A percentile compares a stretch with the other conserved stretches of the same genome.
Conservation (phyloP, 139 green algal genomes). For the Ostreobium quekettii region DNA sequence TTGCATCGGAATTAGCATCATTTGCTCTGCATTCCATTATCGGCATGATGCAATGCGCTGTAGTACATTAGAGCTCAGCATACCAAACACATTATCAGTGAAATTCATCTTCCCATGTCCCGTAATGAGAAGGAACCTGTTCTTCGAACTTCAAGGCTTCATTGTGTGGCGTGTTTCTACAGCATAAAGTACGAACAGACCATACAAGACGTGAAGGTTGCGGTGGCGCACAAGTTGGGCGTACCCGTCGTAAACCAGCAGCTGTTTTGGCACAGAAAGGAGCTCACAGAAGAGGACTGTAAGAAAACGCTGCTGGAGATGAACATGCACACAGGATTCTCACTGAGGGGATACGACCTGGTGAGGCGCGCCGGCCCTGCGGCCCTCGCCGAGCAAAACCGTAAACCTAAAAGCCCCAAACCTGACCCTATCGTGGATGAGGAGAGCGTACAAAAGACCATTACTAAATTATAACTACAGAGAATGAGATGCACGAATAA, state of each 20-base stretch:
- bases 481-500: not conserved
- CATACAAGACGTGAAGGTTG: slow-evolving; percentile 42
- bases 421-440: not conserved
- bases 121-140: no score
- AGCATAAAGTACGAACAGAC: slow-evolving; percentile 69
- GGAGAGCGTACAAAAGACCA: not conserved
- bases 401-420: not conserved
- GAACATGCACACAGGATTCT: slow-evolving; percentile 75
- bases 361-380: slow-evolving; percentile 25
- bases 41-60: no score
- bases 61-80: no score
- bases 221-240: slow-evolving; percentile 33
- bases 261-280: slow-evolving; percentile 62
- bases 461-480: not conserved
- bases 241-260: slow-evolving; percentile 50
- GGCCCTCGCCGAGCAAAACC: no score
- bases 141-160: not conserved
- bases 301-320: slow-evolving; percentile 60
- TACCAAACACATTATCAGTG: no score
- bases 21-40: no score
- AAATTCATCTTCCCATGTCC: no score
- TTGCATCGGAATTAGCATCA: no score
- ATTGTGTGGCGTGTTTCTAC: not conserved
- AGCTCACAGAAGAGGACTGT: slow-evolving; percentile 50
- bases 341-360: slow-evolving; percentile 63